Evolutionary conservation across 345 rosid species (phyloP), one percentile per base, ranked within the genome.

Genomic region (Excoecaria cochinchinensis): DNA sequence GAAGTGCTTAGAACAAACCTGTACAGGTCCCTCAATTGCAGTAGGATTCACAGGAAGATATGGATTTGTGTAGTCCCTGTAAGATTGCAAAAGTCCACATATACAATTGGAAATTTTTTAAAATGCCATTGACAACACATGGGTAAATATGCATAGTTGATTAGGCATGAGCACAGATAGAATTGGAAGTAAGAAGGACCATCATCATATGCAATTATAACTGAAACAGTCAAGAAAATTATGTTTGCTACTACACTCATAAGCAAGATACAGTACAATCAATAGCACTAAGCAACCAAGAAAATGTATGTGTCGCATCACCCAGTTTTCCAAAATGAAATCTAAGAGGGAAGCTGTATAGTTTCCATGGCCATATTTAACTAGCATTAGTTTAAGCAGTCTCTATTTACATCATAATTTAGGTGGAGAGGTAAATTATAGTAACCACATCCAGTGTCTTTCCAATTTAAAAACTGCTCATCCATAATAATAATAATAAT

Each of bases 1-100:
- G 61, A 15, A 52, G 44, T 14, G n/a, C 42, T 69, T 38, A 44
- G 74, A 69, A 70, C 39, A 8, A 74, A 91, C 99, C 92, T 95
- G 99, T 82, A 83, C 75, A 73, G 84, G 77, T 8, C 97, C 98
- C 13, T 93, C 98, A 77, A 93, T 89, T 53, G 99, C 97, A 39
- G 93, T 91, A 72, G 96, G 93, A 84, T 95, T 95, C 77, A 95
- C 99, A 75, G 98, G 99, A 77, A 95, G 96, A 79, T 91, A 91
- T 19, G 99, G 97, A 79, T 93, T 95, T 78, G 98, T 95, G 79
- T 91, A 95, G 80, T 95, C 98, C 84, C 99, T 93, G 88, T 75
- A 87, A 69, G 73, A 46, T 56, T 21, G 57, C 50, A 68, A 77
- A 76, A 73, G 65, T 10, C 55, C 36, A 79, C 36, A 47, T 36